Conservation (phyloP, 208 protist genomes). For the Balamuthia mandrillaris region DNA sequence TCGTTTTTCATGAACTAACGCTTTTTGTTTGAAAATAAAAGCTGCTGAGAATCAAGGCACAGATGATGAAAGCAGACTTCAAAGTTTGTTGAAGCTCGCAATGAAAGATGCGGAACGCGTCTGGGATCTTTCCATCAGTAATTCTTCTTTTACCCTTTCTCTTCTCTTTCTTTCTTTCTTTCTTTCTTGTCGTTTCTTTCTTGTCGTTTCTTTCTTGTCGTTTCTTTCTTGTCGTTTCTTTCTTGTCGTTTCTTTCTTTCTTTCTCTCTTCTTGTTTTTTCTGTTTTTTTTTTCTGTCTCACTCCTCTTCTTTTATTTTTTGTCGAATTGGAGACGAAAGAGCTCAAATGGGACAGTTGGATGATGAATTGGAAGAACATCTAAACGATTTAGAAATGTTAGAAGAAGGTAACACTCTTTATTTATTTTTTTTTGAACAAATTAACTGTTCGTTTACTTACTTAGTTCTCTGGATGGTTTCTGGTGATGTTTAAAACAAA, state of each 20-base stretch:
- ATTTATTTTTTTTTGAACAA: background rate
- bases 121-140: constrained; percentile 1
- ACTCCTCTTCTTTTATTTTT: no score
- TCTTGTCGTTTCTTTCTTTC: no score
- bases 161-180: no score
- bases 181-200: no score
- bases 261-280: no score
- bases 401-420: background rate
- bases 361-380: constrained; percentile 2
- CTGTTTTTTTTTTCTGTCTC: no score
- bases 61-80: background rate
- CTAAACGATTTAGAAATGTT: constrained; percentile 15
- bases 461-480: no score
- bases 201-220: no score
- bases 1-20: background rate
- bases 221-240: no score
- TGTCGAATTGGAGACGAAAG: no score
- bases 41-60: background rate
- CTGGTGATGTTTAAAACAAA: background rate
- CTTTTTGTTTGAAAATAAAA: background rate
- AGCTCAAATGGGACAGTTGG: background rate
- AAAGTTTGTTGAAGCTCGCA: background rate
- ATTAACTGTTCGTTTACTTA: no score
- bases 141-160: no score
- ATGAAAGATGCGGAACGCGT: background rate